Evolutionary conservation across 441 rosid genomes (phyloP).

Genomic region (Erodium texanum): DNA sequence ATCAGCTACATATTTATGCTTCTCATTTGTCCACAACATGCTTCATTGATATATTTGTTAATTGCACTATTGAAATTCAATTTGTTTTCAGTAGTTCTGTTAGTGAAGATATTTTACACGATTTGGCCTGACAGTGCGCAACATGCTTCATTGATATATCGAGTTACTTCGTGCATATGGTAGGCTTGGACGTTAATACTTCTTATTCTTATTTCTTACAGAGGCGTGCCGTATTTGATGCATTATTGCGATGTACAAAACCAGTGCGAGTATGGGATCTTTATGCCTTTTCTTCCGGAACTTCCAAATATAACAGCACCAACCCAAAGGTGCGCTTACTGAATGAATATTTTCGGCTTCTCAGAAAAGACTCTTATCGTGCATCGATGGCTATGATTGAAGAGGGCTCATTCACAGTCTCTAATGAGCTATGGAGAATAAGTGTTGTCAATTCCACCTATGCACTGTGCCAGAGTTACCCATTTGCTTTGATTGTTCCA

Average conservation of each 20-base stretch:
- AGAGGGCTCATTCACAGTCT: slow-evolving; percentile 54
- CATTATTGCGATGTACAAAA: slow-evolving; percentile 46
- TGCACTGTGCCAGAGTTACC: slow-evolving; percentile 71
- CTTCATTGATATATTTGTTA: background rate
- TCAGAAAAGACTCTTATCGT: slow-evolving; percentile 44
- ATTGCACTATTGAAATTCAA: background rate
- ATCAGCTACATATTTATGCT: background rate
- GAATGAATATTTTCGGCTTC: slow-evolving; percentile 92
- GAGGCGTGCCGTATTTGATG: slow-evolving; percentile 76
- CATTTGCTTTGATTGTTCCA: slow-evolving; percentile 89
- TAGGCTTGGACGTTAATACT: slow-evolving; percentile 13
- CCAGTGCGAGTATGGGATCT: slow-evolving; percentile 78
- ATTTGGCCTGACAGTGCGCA: background rate
- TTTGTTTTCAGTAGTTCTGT: background rate
- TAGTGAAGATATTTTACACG: background rate
- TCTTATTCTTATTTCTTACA: slow-evolving; percentile 29
- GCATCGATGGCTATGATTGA: slow-evolving; percentile 71
- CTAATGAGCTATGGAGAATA: slow-evolving; percentile 88
- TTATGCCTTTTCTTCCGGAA: slow-evolving; percentile 75
- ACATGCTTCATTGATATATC: no score
- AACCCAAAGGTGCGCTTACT: slow-evolving; percentile 80
- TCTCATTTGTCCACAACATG: background rate
- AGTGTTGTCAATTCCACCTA: slow-evolving; percentile 60
- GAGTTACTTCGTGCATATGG: slow-evolving; percentile 10
- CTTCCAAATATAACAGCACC: slow-evolving; percentile 52